phyloP scores from a whole-genome alignment of 805 yeast species.

The Spathaspora arborariae region DNA sequence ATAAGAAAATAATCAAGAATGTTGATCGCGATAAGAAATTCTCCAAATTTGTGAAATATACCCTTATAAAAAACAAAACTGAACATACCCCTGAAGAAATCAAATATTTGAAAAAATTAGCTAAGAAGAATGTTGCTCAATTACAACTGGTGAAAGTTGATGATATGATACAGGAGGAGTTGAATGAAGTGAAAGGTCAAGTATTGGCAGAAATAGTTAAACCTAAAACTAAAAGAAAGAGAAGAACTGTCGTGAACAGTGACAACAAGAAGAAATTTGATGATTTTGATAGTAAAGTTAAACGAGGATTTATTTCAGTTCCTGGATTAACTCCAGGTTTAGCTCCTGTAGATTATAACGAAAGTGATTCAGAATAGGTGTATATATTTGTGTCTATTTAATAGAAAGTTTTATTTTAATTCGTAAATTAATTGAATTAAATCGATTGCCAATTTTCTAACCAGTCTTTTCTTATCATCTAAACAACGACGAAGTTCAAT shows the following conservation, averaged over 20 bases:
- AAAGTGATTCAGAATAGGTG: conserved; percentile 25
- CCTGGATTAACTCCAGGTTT: conserved; percentile 82
- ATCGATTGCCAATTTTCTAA: conserved; percentile 74
- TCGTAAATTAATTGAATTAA: conserved; percentile 77
- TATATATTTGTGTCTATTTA: conserved; percentile 5
- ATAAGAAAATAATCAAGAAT: conserved; percentile 24
- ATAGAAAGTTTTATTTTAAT: conserved; percentile 14
- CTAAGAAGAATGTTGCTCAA: conserved; percentile 32
- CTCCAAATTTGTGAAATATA: conserved; percentile 33
- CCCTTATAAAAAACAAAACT: conserved; percentile 33
- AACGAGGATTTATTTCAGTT: conserved; percentile 40
- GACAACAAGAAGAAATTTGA: conserved; percentile 21
- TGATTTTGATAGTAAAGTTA: conserved; percentile 31
- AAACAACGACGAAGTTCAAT: conserved; percentile 46
- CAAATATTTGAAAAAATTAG: conserved; percentile 36
- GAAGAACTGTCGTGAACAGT: background rate
- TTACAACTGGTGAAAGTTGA: conserved; percentile 27
- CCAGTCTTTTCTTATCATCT: conserved; percentile 70
- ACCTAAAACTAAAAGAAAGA: conserved; percentile 20
- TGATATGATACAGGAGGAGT: conserved; percentile 27
- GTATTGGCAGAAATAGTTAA: conserved; percentile 20
- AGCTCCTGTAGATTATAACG: conserved; percentile 75
- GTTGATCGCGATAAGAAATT: conserved; percentile 28
- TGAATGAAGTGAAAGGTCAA: conserved; percentile 16
- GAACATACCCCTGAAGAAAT: conserved; percentile 27